Conservation (phyloP, 441 rosid genomes). For the Croton setiger region DNA sequence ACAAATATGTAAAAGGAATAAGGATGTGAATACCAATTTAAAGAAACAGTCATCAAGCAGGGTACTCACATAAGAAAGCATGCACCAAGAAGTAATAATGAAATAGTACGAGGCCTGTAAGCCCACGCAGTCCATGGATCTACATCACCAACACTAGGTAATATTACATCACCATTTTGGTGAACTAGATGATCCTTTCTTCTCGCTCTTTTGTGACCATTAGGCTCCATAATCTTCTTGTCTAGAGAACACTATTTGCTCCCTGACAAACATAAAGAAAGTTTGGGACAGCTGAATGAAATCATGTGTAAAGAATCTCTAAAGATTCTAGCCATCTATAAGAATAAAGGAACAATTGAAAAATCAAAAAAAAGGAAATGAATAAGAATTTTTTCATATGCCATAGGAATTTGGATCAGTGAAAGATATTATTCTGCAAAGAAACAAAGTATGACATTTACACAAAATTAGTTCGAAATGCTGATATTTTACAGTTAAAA, state of each 20-base stretch:
- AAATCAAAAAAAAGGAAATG: background rate
- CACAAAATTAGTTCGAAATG: background rate
- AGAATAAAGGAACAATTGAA: background rate
- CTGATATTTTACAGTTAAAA: background rate
- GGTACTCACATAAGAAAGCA: constrained; percentile 87
- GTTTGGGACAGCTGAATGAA: background rate
- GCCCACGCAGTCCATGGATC: constrained; percentile 99
- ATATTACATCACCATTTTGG: constrained; percentile 47
- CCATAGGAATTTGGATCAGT: background rate
- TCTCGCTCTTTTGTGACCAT: constrained; percentile 50
- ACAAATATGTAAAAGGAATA: constrained; percentile 2
- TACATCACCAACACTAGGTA: constrained; percentile 43
- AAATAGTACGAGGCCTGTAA: constrained; percentile 93
- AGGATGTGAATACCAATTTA: background rate
- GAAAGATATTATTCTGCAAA: background rate
- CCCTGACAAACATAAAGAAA: constrained; percentile 26
- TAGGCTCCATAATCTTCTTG: constrained; percentile 51
- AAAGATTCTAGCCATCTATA: background rate
- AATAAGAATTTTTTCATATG: background rate
- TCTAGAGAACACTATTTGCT: constrained; percentile 21
- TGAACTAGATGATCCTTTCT: constrained; percentile 45
- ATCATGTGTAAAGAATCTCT: background rate
- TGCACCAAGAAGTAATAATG: constrained; percentile 88
- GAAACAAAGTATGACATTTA: background rate
- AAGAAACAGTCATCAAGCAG: constrained; percentile 10